phyloP scores from a whole-genome alignment of 1,284 basidiomycete species.

The Apiotrichum gamsii region DNA sequence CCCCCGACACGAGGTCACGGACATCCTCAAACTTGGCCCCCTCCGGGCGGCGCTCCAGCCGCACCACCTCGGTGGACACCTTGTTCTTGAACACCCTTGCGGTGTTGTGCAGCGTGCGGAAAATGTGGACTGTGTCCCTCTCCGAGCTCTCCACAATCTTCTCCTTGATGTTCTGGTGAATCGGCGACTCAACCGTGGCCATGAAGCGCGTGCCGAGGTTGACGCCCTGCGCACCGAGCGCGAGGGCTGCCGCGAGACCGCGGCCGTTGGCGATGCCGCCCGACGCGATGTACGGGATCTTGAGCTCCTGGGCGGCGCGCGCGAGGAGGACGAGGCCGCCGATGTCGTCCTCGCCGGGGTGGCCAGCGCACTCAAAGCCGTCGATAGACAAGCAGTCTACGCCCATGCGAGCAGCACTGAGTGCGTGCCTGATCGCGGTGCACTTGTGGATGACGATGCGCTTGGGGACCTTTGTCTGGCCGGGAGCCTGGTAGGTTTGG shows the following conservation, averaged over 20 bases:
- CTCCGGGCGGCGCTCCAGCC: slow-evolving; percentile 68
- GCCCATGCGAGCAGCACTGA: slow-evolving; percentile 70
- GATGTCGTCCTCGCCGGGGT: slow-evolving; percentile 92
- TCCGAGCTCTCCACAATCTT: slow-evolving; percentile 78
- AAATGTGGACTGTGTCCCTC: slow-evolving; percentile 75
- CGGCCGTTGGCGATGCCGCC: slow-evolving; percentile 77
- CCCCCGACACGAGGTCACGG: slow-evolving; percentile 72
- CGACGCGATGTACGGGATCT: slow-evolving; percentile 80
- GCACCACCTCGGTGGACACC: slow-evolving; percentile 61
- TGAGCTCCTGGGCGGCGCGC: slow-evolving; percentile 76
- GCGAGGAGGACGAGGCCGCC: slow-evolving; percentile 87
- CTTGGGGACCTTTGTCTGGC: slow-evolving; percentile 18
- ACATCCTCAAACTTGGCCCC: slow-evolving; percentile 86
- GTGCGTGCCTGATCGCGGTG: slow-evolving; percentile 75
- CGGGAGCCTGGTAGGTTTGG: slow-evolving; percentile 52
- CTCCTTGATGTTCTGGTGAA: slow-evolving; percentile 85
- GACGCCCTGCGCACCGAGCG: slow-evolving; percentile 76
- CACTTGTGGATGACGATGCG: slow-evolving; percentile 87
- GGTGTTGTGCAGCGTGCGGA: slow-evolving; percentile 79
- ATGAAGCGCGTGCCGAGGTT: slow-evolving; percentile 61
- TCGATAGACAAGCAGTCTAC: slow-evolving; percentile 83
- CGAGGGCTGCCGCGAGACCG: slow-evolving; percentile 72
- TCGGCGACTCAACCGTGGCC: slow-evolving; percentile 57
- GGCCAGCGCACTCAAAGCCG: slow-evolving; percentile 87
- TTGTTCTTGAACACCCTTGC: slow-evolving; percentile 71